phyloP scores from a whole-genome alignment of 2,329 filamentous ascomycete genomes.

The Tolypocladium amazonense region DNA sequence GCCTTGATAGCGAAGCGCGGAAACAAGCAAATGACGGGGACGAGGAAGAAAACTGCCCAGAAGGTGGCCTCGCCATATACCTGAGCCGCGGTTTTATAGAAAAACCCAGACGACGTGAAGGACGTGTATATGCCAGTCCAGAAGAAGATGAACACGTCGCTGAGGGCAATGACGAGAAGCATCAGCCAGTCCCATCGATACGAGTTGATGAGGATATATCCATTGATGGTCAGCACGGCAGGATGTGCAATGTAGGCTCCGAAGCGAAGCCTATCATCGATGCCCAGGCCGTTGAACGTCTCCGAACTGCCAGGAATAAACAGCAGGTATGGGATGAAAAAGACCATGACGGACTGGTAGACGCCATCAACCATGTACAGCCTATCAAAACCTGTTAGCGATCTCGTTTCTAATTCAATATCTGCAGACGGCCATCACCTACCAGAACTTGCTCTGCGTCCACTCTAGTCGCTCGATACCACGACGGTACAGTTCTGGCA shows the following conservation, averaged over 20 bases:
- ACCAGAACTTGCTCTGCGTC: slow-evolving; percentile 97
- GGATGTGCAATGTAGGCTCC: slow-evolving; percentile 80
- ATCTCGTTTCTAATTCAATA: not conserved
- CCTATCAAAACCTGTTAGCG: slow-evolving; percentile 33
- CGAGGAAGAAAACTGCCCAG: slow-evolving; percentile 75
- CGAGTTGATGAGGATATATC: slow-evolving; percentile 91
- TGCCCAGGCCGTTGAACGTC: slow-evolving; percentile 59
- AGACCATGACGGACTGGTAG: slow-evolving; percentile 89
- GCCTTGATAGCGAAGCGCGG: slow-evolving; percentile 81
- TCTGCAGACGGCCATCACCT: slow-evolving; percentile 19
- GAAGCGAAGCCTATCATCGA: slow-evolving; percentile 73
- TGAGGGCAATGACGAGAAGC: slow-evolving; percentile 69
- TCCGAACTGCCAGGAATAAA: slow-evolving; percentile 60
- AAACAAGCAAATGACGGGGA: slow-evolving; percentile 71
- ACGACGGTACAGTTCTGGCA: slow-evolving; percentile 88
- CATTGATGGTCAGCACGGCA: slow-evolving; percentile 79
- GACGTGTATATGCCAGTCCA: slow-evolving; percentile 83
- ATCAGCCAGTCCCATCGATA: slow-evolving; percentile 99
- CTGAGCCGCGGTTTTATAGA: slow-evolving; percentile 70
- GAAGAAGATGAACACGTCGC: slow-evolving; percentile 80
- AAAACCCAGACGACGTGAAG: slow-evolving; percentile 34
- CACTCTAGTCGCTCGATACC: slow-evolving; percentile 95
- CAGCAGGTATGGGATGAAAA: slow-evolving; percentile 83
- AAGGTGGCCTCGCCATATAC: slow-evolving; percentile 75
- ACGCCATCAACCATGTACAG: slow-evolving; percentile 89